These are phyloP conservation scores for Pueraria montana DNA, from an alignment of 306 rosid species.

Conservation along the genomic window DNA sequence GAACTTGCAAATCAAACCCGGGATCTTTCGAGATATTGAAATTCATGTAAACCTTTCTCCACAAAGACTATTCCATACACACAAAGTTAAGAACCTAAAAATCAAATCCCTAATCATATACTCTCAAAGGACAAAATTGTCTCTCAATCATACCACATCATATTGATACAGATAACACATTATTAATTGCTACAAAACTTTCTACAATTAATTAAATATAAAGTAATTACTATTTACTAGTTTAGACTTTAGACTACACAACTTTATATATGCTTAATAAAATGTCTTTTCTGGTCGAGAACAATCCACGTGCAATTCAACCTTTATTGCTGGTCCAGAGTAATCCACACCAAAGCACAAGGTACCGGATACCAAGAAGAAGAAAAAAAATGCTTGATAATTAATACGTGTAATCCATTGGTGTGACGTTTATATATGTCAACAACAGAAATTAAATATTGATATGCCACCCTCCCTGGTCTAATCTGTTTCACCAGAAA, in stretches of 20 bases:
- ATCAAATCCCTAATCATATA: too few species aligned
- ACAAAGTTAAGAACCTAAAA: too few species aligned
- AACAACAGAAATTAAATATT: slow-evolving; percentile 1
- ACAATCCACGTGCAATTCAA: slow-evolving; percentile 16
- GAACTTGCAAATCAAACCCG: too few species aligned
- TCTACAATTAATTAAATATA: not conserved
- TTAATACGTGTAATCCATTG: not conserved
- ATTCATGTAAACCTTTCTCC: too few species aligned
- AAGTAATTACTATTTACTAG: not conserved
- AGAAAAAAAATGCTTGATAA: not conserved
- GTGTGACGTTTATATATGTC: not conserved
- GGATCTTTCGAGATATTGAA: too few species aligned
- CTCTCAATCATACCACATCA: too few species aligned
- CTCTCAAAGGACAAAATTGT: too few species aligned
- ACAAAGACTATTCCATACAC: too few species aligned
- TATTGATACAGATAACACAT: too few species aligned
- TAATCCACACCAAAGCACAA: not conserved
- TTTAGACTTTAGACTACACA: not conserved
- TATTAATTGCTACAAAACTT: too few species aligned
- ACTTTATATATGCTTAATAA: not conserved
- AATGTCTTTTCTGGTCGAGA: not conserved
- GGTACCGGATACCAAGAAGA: not conserved
- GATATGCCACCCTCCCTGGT: not conserved
- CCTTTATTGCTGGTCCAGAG: slow-evolving; percentile 23
- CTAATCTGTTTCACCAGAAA: slow-evolving; percentile 7